phyloP scores from a whole-genome alignment of 306 rosid species.

The Cyamopsis tetragonoloba region DNA sequence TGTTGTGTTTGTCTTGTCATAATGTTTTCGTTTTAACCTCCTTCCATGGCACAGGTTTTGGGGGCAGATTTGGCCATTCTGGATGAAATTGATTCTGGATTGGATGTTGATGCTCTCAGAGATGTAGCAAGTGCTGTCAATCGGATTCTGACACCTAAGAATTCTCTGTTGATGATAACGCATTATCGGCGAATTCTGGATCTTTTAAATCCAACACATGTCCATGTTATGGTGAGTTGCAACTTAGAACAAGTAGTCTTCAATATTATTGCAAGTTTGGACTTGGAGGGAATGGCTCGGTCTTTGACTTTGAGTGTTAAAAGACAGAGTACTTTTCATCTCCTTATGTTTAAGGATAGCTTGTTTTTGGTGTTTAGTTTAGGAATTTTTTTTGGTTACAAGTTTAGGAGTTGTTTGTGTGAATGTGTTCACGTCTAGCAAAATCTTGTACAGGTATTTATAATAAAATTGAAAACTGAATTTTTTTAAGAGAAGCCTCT shows the following conservation, averaged over 20 bases:
- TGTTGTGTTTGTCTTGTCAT: not conserved
- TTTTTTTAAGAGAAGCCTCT: not conserved
- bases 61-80: conserved; percentile 92
- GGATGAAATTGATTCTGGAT: conserved; percentile 96
- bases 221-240: conserved; percentile 81
- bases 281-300: not conserved
- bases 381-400: no score
- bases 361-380: not conserved
- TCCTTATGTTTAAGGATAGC: not conserved
- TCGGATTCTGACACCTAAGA: conserved; percentile 57
- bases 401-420: no score
- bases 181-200: conserved; percentile 83
- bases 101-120: conserved; percentile 93
- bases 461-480: not conserved
- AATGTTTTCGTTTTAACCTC: not conserved
- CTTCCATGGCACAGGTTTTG: conserved; percentile 53
- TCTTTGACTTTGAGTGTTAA: not conserved
- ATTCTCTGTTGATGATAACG: conserved; percentile 81
- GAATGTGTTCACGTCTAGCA: not conserved
- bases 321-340: not conserved
- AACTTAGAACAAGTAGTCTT: conserved; percentile 6
- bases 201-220: conserved; percentile 62
- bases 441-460: not conserved
- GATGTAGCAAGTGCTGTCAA: conserved; percentile 92
- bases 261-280: not conserved